Percentiles rank a stretch among this genome's conserved stretches.
Evolutionary conservation across 2,329 filamentous ascomycete genomes (phyloP).

Genomic region (Phaeophleospora eucalypticola): DNA sequence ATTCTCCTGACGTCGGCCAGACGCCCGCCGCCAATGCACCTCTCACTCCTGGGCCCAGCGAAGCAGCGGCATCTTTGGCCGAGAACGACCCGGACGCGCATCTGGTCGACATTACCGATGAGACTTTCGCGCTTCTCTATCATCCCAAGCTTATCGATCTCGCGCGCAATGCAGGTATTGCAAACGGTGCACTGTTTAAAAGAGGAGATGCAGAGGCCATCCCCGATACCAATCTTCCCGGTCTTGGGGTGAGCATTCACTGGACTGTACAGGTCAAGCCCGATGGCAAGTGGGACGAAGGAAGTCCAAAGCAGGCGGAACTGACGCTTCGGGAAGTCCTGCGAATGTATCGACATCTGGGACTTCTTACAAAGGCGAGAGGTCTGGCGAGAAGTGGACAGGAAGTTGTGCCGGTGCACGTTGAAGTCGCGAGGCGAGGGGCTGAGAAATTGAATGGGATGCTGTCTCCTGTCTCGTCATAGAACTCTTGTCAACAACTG

Average conservation of each 20-base stretch:
- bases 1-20: conserved; percentile 28
- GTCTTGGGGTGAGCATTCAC: conserved; percentile 42
- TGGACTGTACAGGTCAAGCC: conserved; percentile 43
- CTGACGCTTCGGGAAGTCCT: conserved; percentile 66
- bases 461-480: conserved; percentile 2
- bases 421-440: conserved; percentile 67
- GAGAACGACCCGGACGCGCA: conserved; percentile 58
- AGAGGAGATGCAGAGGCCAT: conserved; percentile 25
- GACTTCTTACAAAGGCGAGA: conserved; percentile 63
- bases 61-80: conserved; percentile 43
- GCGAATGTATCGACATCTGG: conserved; percentile 63
- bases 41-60: conserved; percentile 48
- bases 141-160: conserved; percentile 35
- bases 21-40: conserved; percentile 20
- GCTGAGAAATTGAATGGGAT: conserved; percentile 54
- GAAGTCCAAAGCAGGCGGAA: conserved; percentile 46
- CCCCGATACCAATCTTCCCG: conserved; percentile 14
- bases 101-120: conserved; percentile 68
- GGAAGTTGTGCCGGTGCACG: conserved; percentile 69
- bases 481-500: neutral
- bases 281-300: conserved; percentile 34
- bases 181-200: conserved; percentile 43
- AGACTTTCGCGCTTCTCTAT: conserved; percentile 70
- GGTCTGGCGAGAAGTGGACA: conserved; percentile 55
- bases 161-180: conserved; percentile 36